Evolutionary conservation across 2,329 filamentous ascomycete species (phyloP), one percentile per base, ranked within the genome.

Genomic region (Fusarium siculi): DNA sequence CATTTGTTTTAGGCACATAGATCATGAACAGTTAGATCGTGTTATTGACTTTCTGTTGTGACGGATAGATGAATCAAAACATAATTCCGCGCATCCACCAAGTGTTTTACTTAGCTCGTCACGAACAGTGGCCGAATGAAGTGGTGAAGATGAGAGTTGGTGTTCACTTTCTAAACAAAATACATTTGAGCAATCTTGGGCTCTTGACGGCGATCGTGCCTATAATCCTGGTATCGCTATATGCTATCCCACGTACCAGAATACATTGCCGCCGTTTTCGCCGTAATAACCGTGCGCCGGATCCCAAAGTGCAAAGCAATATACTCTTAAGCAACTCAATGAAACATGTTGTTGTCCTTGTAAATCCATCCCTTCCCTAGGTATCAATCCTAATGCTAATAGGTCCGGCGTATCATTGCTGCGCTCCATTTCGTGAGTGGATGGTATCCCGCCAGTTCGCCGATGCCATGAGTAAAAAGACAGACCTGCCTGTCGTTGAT

Each of bases 401-500:
- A 25, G 57, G 30, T 49, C 50, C 32, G 53, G 57, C 59, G 52
- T 62, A 23, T 73, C 57, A 58, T 67, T 52, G 65, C 63, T 57
- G 32, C 65, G 18, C 39, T 52, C 53, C 63, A 40, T 69, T 68
- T 66, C 68, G 56, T 67, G 57, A 50, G 43, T 69, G 47, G 70
- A 70, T 69, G 36, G 47, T 47, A 40, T 58, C 66, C 72, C 61
- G 59, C 71, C 71, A 56, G 67, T 78, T 75, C 76, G 76, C 76
- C 73, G 66, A 56, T 78, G 72, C 74, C 64, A 76, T 78, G 72
- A 74, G 61, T 74, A 63, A 57, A 54, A 63, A 68, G 65, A 76
- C 58, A 76, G 68, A 76, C 68, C 65, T 70, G 74, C 66, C 66
- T 68, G 72, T 55, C 72, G 61, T 66, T 37, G 53, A 63, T 44